These are phyloP conservation scores for Fraxinus americana DNA, from an alignment of 257 asterid species.

Conservation along the genomic window DNA sequence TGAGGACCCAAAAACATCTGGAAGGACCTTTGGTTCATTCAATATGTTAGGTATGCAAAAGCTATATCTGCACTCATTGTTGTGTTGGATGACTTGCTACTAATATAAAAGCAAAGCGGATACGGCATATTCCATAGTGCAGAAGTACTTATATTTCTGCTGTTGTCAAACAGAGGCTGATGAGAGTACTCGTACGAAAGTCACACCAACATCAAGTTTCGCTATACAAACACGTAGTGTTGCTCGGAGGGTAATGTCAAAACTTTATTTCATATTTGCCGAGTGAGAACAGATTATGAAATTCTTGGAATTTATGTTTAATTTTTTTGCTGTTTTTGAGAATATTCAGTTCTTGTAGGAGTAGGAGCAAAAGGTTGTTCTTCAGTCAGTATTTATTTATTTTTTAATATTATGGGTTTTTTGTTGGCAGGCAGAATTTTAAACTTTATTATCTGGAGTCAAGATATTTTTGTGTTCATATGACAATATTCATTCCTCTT, in stretches of 20 bases:
- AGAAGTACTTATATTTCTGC: conserved; percentile 16
- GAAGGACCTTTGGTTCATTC: conserved; percentile 43
- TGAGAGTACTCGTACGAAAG: conserved; percentile 32
- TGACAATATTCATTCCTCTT: neutral
- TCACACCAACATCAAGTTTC: neutral
- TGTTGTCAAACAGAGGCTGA: conserved; percentile 45
- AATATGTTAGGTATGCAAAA: conserved; percentile 52
- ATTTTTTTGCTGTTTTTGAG: neutral
- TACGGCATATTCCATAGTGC: neutral
- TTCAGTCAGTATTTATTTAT: neutral
- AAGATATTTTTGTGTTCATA: neutral
- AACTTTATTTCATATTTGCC: conserved; percentile 15
- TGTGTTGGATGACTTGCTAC: conserved; percentile 6
- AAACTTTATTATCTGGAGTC: conserved; percentile 3
- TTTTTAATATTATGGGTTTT: neutral
- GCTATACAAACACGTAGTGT: conserved; percentile 70
- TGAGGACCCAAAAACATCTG: conserved; percentile 54
- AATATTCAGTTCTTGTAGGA: neutral
- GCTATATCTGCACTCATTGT: conserved; percentile 8
- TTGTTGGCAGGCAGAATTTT: conserved; percentile 4
- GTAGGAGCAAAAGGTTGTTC: too few species aligned
- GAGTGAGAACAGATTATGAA: neutral
- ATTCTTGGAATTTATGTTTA: neutral
- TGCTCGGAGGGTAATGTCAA: conserved; percentile 57
- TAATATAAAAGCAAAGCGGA: neutral